Conservation (phyloP, 2,329 filamentous ascomycete species). For the Ceratocystis colombiana region DNA sequence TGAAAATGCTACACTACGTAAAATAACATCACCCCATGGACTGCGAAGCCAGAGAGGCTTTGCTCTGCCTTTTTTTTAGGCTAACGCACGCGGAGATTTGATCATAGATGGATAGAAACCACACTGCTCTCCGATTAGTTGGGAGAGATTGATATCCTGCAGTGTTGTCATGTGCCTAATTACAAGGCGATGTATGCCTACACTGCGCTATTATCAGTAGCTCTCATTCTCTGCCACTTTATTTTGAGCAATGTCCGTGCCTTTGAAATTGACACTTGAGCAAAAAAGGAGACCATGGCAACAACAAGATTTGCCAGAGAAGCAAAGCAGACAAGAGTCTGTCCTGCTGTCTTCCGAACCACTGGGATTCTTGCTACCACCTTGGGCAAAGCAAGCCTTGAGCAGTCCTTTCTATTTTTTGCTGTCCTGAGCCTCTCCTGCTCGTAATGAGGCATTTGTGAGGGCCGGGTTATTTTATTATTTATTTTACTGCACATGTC, state of each 20-base stretch:
- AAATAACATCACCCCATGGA: background rate
- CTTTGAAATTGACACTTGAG: background rate
- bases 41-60: background rate
- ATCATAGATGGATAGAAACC: background rate
- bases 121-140: no score
- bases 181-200: no score
- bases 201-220: no score
- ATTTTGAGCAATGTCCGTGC: background rate
- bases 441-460: slow-evolving; percentile 9
- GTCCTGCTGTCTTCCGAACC: background rate
- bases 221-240: no score
- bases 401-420: background rate
- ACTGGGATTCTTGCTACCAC: slow-evolving; percentile 11
- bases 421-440: background rate
- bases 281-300: background rate
- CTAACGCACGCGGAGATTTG: background rate
- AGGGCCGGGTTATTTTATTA: background rate
- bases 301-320: no score
- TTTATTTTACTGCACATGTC: background rate
- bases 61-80: background rate
- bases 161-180: no score
- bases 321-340: background rate
- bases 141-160: no score
- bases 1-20: slow-evolving; percentile 1
- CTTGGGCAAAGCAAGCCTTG: background rate